Conservation (phyloP, 768 basidiomycete genomes). For the Coprinopsis marcescibilis region DNA sequence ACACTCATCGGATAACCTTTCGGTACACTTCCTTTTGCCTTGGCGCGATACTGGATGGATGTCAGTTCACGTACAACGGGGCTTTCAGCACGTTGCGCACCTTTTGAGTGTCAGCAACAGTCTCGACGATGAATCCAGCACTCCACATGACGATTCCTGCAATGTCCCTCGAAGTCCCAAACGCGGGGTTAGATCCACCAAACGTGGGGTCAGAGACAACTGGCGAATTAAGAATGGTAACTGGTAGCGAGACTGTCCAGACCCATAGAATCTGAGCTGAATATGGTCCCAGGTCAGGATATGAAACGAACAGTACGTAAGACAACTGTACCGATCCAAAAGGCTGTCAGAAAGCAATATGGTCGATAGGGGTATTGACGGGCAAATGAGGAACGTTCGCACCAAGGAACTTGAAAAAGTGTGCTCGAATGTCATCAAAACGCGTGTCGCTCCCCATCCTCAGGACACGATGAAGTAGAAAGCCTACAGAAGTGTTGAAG, state of each 20-base stretch:
- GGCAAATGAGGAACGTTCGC: conserved; percentile 8
- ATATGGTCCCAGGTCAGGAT: conserved; percentile 4
- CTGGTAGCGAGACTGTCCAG: conserved; percentile 58
- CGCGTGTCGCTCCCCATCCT: conserved; percentile 61
- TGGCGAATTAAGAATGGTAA: conserved; percentile 64
- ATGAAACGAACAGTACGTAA: conserved; percentile 19
- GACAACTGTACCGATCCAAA: conserved; percentile 40
- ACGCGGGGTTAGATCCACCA: conserved; percentile 46
- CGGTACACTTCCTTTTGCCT: conserved; percentile 38
- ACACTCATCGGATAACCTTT: conserved; percentile 47
- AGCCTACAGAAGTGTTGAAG: conserved; percentile 29
- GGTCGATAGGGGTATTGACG: background rate
- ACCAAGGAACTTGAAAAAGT: conserved; percentile 64
- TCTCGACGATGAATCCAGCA: conserved; percentile 53
- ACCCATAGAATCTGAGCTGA: conserved; percentile 59
- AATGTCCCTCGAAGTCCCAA: conserved; percentile 60
- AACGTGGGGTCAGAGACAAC: conserved; percentile 43
- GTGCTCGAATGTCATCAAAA: conserved; percentile 60
- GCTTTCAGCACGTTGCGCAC: conserved; percentile 18
- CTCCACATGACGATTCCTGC: conserved; percentile 57
- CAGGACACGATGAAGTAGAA: conserved; percentile 64
- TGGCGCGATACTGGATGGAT: conserved; percentile 42
- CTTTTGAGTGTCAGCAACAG: conserved; percentile 54
- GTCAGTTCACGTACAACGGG: background rate
- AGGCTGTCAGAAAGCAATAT: conserved; percentile 26